phyloP scores from a whole-genome alignment of 208 protist genomes.

The Acanthamoeba polyphaga region DNA sequence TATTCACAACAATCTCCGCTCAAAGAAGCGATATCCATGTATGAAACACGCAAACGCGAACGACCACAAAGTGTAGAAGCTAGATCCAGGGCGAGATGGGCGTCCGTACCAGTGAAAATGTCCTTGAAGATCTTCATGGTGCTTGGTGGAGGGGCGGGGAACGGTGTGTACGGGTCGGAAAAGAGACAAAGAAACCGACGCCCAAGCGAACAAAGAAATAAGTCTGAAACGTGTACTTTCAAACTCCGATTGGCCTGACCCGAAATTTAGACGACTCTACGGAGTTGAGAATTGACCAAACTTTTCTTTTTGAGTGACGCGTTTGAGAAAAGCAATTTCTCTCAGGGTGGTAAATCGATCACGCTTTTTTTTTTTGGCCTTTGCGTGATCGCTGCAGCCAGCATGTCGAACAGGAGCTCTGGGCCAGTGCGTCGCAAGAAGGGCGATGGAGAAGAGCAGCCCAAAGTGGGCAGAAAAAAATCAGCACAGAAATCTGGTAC shows the following conservation, averaged over 20 bases:
- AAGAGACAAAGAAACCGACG: constrained; percentile 53
- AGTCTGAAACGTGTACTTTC: neutral
- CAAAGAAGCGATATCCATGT: neutral
- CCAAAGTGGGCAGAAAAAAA: neutral
- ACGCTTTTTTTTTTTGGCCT: no score
- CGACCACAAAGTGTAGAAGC: no score
- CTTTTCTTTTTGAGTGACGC: neutral
- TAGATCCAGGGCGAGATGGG: no score
- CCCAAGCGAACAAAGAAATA: constrained; percentile 31
- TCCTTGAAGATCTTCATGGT: constrained; percentile 76
- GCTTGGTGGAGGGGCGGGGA: neutral
- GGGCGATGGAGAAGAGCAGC: neutral
- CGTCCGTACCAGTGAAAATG: constrained; percentile 73
- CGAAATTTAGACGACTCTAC: neutral
- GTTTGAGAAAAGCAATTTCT: no score
- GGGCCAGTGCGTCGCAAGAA: neutral
- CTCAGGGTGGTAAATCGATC: no score
- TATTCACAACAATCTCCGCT: neutral
- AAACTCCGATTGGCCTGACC: constrained; percentile 15
- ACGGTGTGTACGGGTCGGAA: neutral
- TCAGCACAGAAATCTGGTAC: no score
- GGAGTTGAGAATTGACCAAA: neutral
- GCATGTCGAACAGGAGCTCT: neutral
- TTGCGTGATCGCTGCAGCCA: no score
- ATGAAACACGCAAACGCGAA: neutral